Conservation (phyloP, 257 asterid genomes). For the Catharanthus roseus region DNA sequence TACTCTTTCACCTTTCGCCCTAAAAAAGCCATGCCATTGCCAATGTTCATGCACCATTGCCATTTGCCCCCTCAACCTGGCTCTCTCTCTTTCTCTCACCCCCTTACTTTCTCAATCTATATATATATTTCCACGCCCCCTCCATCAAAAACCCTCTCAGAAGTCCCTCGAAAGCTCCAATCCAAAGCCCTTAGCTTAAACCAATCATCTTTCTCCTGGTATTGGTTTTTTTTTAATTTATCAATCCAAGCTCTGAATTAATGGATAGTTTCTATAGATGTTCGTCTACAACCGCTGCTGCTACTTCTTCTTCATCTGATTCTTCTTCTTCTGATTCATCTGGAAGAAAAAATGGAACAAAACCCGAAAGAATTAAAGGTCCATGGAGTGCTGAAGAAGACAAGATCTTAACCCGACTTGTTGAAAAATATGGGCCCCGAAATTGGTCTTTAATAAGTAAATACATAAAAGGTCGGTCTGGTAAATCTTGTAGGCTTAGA, state of each 20-base stretch:
- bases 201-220: no score
- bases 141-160: slow-evolving; percentile 12
- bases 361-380: slow-evolving; percentile 53
- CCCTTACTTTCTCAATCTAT: background rate
- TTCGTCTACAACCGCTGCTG: slow-evolving; percentile 40
- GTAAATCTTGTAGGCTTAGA: slow-evolving; percentile 71
- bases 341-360: slow-evolving; percentile 23
- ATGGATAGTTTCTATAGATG: slow-evolving; percentile 40
- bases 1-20: slow-evolving; percentile 16
- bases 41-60: slow-evolving; percentile 46
- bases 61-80: background rate
- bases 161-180: background rate
- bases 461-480: slow-evolving; percentile 72
- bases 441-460: slow-evolving; percentile 81
- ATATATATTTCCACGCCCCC: slow-evolving; percentile 19
- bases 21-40: slow-evolving; percentile 25
- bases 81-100: no score
- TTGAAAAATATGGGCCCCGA: slow-evolving; percentile 61
- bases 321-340: slow-evolving; percentile 53
- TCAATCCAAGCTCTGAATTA: no score
- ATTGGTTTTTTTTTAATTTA: no score
- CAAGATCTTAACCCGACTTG: slow-evolving; percentile 58
- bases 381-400: slow-evolving; percentile 97
- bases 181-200: no score
- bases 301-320: slow-evolving; percentile 42